A percentile compares a stretch with the other conserved stretches of the same genome.
These are phyloP conservation scores for Linderniella brevidens DNA, from an alignment of 257 asterid species.

Conservation along the genomic window DNA sequence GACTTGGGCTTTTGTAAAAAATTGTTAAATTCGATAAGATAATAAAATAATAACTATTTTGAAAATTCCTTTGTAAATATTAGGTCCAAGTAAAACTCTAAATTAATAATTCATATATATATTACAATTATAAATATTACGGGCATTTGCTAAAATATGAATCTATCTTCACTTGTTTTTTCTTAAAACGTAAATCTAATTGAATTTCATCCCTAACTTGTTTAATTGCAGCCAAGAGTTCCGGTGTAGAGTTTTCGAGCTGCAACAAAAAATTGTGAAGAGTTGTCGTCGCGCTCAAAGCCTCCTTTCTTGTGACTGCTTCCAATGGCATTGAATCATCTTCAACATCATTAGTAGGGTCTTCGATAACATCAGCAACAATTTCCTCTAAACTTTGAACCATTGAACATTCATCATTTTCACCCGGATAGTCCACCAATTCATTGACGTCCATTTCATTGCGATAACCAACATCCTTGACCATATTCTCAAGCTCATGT, in stretches of 20 bases:
- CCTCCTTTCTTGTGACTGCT: neutral
- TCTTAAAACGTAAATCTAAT: conserved; percentile 2
- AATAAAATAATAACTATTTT: conserved; percentile 1
- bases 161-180: conserved; percentile 1
- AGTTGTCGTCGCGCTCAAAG: conserved; percentile 3
- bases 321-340: conserved; percentile 1
- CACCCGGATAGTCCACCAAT: neutral
- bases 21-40: neutral
- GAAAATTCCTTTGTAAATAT: neutral
- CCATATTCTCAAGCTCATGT: neutral
- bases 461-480: neutral
- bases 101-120: conserved; percentile 3
- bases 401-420: neutral
- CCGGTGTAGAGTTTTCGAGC: conserved; percentile 1
- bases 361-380: neutral
- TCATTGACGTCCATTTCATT: conserved; percentile 1
- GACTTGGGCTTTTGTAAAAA: conserved; percentile 2
- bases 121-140: conserved; percentile 2
- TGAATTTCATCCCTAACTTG: conserved; percentile 2
- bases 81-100: conserved; percentile 1
- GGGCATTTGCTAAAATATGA: neutral
- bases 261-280: conserved; percentile 5
- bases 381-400: neutral
- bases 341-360: neutral
- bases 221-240: conserved; percentile 3